phyloP scores from a whole-genome alignment of 257 asterid genomes.

The Avicennia marina region DNA sequence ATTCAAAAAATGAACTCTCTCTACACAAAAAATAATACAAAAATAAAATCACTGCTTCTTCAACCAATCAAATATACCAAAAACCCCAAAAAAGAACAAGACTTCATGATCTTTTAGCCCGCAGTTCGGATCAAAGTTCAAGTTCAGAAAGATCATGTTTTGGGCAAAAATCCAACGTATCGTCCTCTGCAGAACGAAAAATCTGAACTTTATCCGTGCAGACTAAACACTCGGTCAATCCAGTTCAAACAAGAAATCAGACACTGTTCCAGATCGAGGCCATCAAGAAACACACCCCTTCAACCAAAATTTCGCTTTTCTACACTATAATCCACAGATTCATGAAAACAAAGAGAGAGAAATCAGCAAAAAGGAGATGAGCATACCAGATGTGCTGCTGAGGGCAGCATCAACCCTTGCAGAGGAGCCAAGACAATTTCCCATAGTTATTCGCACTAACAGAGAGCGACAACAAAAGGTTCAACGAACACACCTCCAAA shows the following conservation, averaged over 20 bases:
- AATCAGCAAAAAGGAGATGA: not conserved
- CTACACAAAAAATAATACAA: too few species aligned
- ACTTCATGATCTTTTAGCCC: too few species aligned
- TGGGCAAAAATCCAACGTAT: too few species aligned
- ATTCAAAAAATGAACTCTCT: too few species aligned
- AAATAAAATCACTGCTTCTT: too few species aligned
- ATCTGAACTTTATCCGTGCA: too few species aligned
- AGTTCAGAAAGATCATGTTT: conserved; percentile 1
- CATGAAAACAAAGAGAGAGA: not conserved
- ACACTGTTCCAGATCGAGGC: too few species aligned
- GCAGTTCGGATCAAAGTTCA: not conserved
- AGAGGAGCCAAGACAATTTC: conserved; percentile 74
- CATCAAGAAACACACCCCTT: not conserved
- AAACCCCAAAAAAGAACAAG: not conserved
- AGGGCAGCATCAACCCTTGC: conserved; percentile 80
- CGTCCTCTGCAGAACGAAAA: too few species aligned
- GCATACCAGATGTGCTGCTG: conserved; percentile 63
- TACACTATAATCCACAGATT: not conserved
- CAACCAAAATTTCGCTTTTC: not conserved
- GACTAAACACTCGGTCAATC: too few species aligned
- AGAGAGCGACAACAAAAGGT: not conserved
- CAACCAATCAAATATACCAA: conserved; percentile 1
- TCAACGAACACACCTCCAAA: not conserved
- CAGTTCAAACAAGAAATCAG: conserved; percentile 17
- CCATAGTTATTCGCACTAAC: conserved; percentile 43